These are phyloP conservation scores for Eucalyptus pumila DNA, from an alignment of 345 rosid genomes.

Conservation along the genomic window DNA sequence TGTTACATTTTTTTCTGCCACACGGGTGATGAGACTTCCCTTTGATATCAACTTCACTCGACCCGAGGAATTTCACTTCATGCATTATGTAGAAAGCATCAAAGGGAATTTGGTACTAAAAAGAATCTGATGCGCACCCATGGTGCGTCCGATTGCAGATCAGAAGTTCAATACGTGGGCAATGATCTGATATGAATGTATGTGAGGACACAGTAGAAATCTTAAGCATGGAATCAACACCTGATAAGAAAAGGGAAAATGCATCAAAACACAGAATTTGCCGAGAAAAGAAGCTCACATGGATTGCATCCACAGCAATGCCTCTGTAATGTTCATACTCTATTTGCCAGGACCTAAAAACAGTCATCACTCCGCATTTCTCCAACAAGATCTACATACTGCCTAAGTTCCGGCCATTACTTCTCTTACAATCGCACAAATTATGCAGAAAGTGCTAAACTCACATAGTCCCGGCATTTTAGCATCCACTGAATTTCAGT, in stretches of 20 bases:
- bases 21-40: not conserved
- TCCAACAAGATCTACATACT: not conserved
- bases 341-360: not conserved
- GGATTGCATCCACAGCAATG: not conserved
- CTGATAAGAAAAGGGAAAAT: not conserved
- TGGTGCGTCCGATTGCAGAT: not conserved
- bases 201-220: not conserved
- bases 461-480: not conserved
- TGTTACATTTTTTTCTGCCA: not conserved
- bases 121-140: not conserved
- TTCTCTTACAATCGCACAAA: not conserved
- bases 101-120: not conserved
- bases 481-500: not conserved
- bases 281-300: not conserved
- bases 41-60: not conserved
- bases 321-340: not conserved
- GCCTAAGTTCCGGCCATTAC: not conserved
- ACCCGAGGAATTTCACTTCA: not conserved
- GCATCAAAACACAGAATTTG: not conserved
- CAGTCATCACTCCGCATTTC: not conserved
- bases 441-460: not conserved
- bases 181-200: not conserved
- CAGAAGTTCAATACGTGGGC: not conserved
- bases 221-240: not conserved
- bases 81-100: not conserved